A percentile compares a stretch with the other conserved stretches of the same genome.
phyloP scores from a whole-genome alignment of 257 asterid genomes.

The Scutellaria galericulata region DNA sequence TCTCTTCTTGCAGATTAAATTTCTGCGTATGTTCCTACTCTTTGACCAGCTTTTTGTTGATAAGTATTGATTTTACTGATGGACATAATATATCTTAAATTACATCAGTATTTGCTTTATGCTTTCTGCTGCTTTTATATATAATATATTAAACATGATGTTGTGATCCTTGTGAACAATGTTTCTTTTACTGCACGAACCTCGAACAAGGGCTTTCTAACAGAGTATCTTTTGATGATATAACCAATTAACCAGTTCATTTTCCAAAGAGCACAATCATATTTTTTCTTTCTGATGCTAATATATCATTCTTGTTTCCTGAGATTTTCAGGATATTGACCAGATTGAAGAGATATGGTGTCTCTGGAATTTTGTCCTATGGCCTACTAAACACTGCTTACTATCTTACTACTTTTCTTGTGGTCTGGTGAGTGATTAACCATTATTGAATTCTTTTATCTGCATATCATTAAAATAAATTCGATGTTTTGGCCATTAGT shows the following conservation, averaged over 20 bases:
- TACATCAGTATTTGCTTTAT: constrained; percentile 9
- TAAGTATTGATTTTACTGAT: constrained; percentile 17
- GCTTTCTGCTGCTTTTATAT: constrained; percentile 13
- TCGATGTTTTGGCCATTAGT: not conserved
- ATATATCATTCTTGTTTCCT: constrained; percentile 40
- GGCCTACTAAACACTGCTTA: constrained; percentile 89
- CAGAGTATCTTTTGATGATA: not conserved
- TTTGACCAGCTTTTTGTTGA: constrained; percentile 16
- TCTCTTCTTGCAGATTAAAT: not conserved
- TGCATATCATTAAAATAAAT: not conserved
- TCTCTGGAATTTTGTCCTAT: constrained; percentile 82
- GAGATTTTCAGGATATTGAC: constrained; percentile 57
- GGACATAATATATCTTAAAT: constrained; percentile 11
- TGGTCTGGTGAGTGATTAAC: constrained; percentile 74
- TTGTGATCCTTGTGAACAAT: not conserved
- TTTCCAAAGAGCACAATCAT: constrained; percentile 1
- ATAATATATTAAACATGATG: not conserved
- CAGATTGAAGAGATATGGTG: constrained; percentile 80
- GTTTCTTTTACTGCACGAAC: constrained; percentile 6
- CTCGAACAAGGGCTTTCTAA: not conserved
- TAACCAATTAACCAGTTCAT: constrained; percentile 17
- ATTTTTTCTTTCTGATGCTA: constrained; percentile 20
- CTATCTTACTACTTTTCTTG: constrained; percentile 82
- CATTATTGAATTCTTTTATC: not conserved
- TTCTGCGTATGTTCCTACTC: constrained; percentile 20